Evolutionary conservation across 2,329 filamentous ascomycete genomes (phyloP).

Genomic region (Cercospora sojina): DNA sequence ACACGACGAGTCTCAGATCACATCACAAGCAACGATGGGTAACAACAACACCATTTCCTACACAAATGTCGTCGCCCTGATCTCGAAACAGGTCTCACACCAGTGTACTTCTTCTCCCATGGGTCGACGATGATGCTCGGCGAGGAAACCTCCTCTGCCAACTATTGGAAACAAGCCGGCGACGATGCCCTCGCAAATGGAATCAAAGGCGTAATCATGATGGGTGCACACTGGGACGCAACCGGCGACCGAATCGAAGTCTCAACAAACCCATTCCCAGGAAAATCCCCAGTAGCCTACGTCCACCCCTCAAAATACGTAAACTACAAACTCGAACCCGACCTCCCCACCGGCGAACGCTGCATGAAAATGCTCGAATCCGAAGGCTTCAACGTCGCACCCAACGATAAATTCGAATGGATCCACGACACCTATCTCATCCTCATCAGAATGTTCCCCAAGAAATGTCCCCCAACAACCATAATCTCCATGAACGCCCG

Average conservation of each 20-base stretch:
- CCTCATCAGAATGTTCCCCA: slow-evolving; percentile 68
- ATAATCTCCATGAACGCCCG: slow-evolving; percentile 57
- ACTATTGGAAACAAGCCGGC: slow-evolving; percentile 66
- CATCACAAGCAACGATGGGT: background rate
- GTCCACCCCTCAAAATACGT: slow-evolving; percentile 65
- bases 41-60: background rate
- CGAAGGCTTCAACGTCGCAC: slow-evolving; percentile 55
- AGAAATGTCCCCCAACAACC: slow-evolving; percentile 63
- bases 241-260: slow-evolving; percentile 59
- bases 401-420: slow-evolving; percentile 63
- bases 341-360: slow-evolving; percentile 53
- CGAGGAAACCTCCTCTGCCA: slow-evolving; percentile 60
- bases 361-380: slow-evolving; percentile 53
- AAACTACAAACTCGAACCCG: slow-evolving; percentile 61
- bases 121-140: slow-evolving; percentile 72
- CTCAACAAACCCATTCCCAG: slow-evolving; percentile 58
- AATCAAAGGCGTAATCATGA: slow-evolving; percentile 64
- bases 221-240: slow-evolving; percentile 69
- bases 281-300: slow-evolving; percentile 64
- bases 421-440: slow-evolving; percentile 71
- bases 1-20: background rate
- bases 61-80: background rate
- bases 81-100: slow-evolving; percentile 40
- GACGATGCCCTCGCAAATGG: slow-evolving; percentile 60
- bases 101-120: slow-evolving; percentile 68